Evolutionary conservation across 495 filamentous ascomycete species (phyloP).

Genomic region (Platismatia glauca): DNA sequence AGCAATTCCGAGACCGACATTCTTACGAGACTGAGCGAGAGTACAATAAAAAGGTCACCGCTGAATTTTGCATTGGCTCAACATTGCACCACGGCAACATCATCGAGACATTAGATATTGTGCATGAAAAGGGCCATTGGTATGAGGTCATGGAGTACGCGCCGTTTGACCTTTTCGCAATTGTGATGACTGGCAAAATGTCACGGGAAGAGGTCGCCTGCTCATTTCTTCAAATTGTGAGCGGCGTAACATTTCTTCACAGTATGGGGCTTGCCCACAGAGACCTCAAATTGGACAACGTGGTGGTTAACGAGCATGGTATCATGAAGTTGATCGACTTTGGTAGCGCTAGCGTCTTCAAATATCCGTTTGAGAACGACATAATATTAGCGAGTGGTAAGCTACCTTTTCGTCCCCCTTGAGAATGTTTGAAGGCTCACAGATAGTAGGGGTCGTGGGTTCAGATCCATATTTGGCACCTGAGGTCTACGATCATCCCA

Average conservation of each 20-base stretch:
- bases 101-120: constrained; percentile 94
- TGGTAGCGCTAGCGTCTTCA: constrained; percentile 91
- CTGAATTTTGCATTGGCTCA: constrained; percentile 96
- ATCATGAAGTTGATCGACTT: constrained; percentile 99
- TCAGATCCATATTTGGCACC: constrained; percentile 96
- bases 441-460: constrained; percentile 72
- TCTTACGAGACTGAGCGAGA: constrained; percentile 88
- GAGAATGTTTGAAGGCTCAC: constrained; percentile 18
- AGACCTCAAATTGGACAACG: constrained; percentile 96
- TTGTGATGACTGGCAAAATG: constrained; percentile 99
- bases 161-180: constrained; percentile 94
- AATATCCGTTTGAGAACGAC: constrained; percentile 93
- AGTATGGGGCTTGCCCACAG: constrained; percentile 93
- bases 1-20: constrained; percentile 90
- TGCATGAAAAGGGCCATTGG: constrained; percentile 91
- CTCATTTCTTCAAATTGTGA: constrained; percentile 88
- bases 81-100: constrained; percentile 97
- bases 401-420: constrained; percentile 29
- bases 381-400: constrained; percentile 79
- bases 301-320: constrained; percentile 92
- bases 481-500: constrained; percentile 89
- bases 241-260: constrained; percentile 94
- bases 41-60: constrained; percentile 98
- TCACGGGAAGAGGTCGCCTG: constrained; percentile 81
- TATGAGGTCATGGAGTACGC: constrained; percentile 99